Percentiles rank a stretch among this genome's conserved stretches.
Conservation (phyloP, 1,284 basidiomycete species). For the Rugiboletus extremiorientalis region DNA sequence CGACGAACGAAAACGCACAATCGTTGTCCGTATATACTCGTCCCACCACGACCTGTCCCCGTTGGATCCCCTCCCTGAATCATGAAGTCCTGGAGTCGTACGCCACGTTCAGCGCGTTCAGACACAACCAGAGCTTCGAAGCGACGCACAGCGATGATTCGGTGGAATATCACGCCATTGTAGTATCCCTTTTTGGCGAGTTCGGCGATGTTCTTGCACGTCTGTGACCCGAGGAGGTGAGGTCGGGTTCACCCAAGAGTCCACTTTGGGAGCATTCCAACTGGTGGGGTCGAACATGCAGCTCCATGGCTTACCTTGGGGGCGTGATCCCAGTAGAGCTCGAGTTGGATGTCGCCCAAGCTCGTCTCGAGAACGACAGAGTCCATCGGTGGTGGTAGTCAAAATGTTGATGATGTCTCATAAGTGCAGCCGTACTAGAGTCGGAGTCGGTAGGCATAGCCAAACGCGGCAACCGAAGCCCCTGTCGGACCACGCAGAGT, state of each 20-base stretch:
- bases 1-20: conserved; percentile 66
- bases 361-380: conserved; percentile 83
- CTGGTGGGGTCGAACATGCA: not conserved
- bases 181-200: conserved; percentile 85
- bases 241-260: not conserved
- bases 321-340: conserved; percentile 90
- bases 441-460: too few species aligned
- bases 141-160: conserved; percentile 74
- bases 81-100: conserved; percentile 74
- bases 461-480: not conserved
- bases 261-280: not conserved
- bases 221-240: conserved; percentile 45
- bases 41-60: conserved; percentile 92
- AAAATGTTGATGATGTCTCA: too few species aligned
- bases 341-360: conserved; percentile 84
- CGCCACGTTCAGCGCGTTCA: too few species aligned
- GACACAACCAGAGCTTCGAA: not conserved
- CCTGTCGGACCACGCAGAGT: not conserved
- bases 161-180: conserved; percentile 85
- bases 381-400: too few species aligned
- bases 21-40: conserved; percentile 89
- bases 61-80: conserved; percentile 94
- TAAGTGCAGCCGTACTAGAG: too few species aligned
- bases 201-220: conserved; percentile 92
- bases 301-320: conserved; percentile 60